phyloP scores from a whole-genome alignment of 2,329 filamentous ascomycete genomes.

The Diaporthe ampelina region DNA sequence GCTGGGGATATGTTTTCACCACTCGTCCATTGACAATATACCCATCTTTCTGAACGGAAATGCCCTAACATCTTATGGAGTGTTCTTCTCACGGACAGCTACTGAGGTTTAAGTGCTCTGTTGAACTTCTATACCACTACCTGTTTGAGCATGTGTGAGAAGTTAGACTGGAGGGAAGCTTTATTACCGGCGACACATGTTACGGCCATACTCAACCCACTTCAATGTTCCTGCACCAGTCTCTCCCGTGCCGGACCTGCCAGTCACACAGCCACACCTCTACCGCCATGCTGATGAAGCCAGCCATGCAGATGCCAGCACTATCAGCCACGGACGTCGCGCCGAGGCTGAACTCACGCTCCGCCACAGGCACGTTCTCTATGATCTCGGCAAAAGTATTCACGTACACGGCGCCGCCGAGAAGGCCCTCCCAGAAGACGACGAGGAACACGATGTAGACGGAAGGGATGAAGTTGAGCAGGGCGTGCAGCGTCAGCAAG shows the following conservation, averaged over 20 bases:
- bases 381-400: slow-evolving; percentile 96
- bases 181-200: too few species aligned
- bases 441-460: slow-evolving; percentile 89
- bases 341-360: slow-evolving; percentile 91
- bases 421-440: slow-evolving; percentile 93
- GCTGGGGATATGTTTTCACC: slow-evolving; percentile 1
- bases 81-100: neutral
- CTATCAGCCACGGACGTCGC: slow-evolving; percentile 95
- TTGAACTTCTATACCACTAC: neutral
- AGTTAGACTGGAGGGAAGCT: neutral
- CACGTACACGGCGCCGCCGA: slow-evolving; percentile 94
- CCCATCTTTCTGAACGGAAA: neutral
- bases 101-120: neutral
- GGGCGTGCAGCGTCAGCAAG: slow-evolving; percentile 80
- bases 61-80: neutral
- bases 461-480: slow-evolving; percentile 85
- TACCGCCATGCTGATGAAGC: slow-evolving; percentile 84
- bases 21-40: neutral
- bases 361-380: slow-evolving; percentile 80
- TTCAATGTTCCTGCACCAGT: slow-evolving; percentile 76
- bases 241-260: slow-evolving; percentile 84
- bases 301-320: slow-evolving; percentile 89
- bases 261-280: slow-evolving; percentile 86
- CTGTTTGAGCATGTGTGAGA: neutral
- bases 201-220: slow-evolving; percentile 48